phyloP scores from a whole-genome alignment of 176 grass and related monocot genomes.

The Oryza meyeriana region DNA sequence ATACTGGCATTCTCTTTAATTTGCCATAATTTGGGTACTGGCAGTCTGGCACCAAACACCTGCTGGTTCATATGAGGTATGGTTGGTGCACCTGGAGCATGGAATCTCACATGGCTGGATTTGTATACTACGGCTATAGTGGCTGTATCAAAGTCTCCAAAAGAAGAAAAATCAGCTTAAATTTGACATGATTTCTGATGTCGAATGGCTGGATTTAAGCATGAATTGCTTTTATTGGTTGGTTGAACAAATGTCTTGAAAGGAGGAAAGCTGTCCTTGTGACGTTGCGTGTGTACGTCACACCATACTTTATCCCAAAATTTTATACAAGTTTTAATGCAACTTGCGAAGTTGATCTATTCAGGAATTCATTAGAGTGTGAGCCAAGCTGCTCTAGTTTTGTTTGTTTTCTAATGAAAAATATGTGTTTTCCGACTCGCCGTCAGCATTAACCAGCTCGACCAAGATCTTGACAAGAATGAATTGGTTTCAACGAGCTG shows the following conservation, averaged over 20 bases:
- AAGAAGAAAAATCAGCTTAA: neutral
- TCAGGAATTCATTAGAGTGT: neutral
- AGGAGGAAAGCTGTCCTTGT: neutral
- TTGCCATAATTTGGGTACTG: conserved; percentile 9
- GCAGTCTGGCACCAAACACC: neutral
- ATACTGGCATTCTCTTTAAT: conserved; percentile 20
- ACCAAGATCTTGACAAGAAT: neutral
- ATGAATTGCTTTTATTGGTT: neutral
- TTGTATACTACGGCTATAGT: neutral
- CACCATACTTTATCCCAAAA: neutral
- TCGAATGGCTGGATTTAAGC: conserved; percentile 3
- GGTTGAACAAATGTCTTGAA: conserved; percentile 6
- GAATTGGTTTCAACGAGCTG: neutral
- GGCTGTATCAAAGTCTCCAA: neutral
- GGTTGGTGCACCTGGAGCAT: conserved; percentile 28
- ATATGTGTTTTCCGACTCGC: neutral
- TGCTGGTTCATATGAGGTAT: neutral
- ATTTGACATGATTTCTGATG: neutral
- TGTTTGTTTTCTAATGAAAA: neutral
- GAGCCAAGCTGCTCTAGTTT: neutral
- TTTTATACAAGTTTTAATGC: neutral
- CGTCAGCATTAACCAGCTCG: neutral
- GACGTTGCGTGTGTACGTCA: neutral
- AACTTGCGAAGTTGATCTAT: conserved; percentile 4
- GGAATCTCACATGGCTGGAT: conserved; percentile 8